Conservation (phyloP, 2,329 filamentous ascomycete genomes). For the Lecanicillium sp. region DNA sequence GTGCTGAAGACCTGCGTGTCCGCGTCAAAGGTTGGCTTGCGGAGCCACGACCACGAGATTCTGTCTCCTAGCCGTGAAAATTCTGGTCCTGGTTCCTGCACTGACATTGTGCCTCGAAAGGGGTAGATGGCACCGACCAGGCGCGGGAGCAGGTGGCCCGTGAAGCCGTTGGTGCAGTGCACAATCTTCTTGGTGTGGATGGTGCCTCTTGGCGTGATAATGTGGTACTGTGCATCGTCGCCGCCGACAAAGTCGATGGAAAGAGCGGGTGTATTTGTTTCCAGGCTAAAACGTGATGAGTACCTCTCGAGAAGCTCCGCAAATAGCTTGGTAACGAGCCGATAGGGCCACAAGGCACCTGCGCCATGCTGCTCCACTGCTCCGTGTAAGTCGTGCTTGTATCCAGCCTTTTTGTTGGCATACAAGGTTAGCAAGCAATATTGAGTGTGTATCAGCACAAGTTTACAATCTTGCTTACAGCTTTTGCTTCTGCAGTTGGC, state of each 20-base stretch:
- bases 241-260: conserved; percentile 14
- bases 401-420: no score
- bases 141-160: conserved; percentile 39
- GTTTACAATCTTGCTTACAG: no score
- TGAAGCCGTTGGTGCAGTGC: conserved; percentile 48
- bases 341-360: conserved; percentile 42
- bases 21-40: conserved; percentile 35
- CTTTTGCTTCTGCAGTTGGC: no score
- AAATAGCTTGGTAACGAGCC: conserved; percentile 35
- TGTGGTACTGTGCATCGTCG: conserved; percentile 20
- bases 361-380: no score
- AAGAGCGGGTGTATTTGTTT: conserved; percentile 25
- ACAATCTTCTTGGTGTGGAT: conserved; percentile 41
- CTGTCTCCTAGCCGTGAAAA: conserved; percentile 18
- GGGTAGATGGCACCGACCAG: conserved; percentile 35
- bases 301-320: conserved; percentile 24
- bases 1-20: conserved; percentile 31
- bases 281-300: conserved; percentile 23
- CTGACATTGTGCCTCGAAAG: conserved; percentile 38
- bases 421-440: no score
- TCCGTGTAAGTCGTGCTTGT: no score
- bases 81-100: conserved; percentile 29
- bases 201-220: conserved; percentile 36
- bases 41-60: conserved; percentile 39
- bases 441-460: no score